Evolutionary conservation across 148 eudicot species (phyloP), one percentile per base, ranked within the genome.

Genomic region (Salicornia ramosissima): DNA sequence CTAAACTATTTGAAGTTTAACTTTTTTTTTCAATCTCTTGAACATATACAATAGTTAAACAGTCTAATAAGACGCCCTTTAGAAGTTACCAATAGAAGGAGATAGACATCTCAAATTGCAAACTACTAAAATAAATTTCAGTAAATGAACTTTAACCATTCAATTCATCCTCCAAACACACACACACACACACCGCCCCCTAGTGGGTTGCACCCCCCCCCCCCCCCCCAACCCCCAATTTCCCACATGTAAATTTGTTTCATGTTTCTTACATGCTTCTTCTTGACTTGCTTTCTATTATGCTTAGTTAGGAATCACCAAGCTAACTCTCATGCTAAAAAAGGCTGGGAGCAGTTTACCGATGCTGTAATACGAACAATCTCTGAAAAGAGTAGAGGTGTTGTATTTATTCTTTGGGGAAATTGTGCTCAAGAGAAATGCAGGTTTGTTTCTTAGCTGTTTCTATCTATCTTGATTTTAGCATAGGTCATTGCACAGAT

Each of bases 321-420:
- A 78, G 92, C 98, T 43, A 94, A 94, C 75, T 94, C 92, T 49
- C 98, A 94, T 77, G 96, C 98, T 56, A 90, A 86, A 80, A 90
- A 80, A 75, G 98, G 98, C 26, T 94, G 98, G 98, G 98, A 94
- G 79, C 96, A 84, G 70, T 90, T 90, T 69, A 94, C 98, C 64
- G 97, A 94, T 88, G 86, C 97, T 74, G 86, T 94, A 45, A 94
- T 94, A 40, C 71, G 72, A 78, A 83, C 88, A 16, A 83, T 94
- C 47, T 94, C 98, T 5, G 78, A 87, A 78, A 86, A 88, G 83
- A 86, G 81, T 69, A 74, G 45, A 30, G 97, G 97, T 45, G 89
- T 94, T 65, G 88, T 90, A 53, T 94, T 94, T 75, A 84, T 94
- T 80, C 88, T 94, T 30, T 94, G 98, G 98, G 98, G 98, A 78